A percentile compares a stretch with the other conserved stretches of the same genome.
Conservation (phyloP, 257 asterid species). For the Plectranthus barbatus region DNA sequence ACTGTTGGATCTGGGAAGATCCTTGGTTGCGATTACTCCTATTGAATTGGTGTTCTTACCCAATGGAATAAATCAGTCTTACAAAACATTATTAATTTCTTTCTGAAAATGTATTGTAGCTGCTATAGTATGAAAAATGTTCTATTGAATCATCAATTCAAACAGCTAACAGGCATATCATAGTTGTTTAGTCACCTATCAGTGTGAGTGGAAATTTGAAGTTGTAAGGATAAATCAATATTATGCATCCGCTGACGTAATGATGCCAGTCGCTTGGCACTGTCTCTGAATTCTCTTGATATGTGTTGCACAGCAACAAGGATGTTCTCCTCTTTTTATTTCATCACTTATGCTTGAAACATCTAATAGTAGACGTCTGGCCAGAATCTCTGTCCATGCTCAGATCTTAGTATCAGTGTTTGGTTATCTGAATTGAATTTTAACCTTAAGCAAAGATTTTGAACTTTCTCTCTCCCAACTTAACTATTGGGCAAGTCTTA, state of each 20-base stretch:
- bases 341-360: not conserved
- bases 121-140: not conserved
- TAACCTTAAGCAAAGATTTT: not conserved
- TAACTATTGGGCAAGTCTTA: not conserved
- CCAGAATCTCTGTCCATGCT: not conserved
- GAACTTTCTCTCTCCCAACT: not conserved
- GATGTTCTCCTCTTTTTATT: not conserved
- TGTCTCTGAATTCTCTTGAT: not conserved
- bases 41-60: constrained; percentile 4
- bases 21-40: constrained; percentile 4
- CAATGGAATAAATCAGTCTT: not conserved
- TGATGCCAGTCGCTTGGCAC: not conserved
- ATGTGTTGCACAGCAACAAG: not conserved
- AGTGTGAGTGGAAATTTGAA: not conserved
- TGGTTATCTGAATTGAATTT: not conserved
- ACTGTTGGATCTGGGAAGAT: not conserved
- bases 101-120: not conserved
- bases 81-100: not conserved
- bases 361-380: not conserved
- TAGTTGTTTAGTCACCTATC: not conserved
- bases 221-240: not conserved
- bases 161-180: not conserved
- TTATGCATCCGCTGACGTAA: not conserved
- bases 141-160: not conserved
- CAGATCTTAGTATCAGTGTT: not conserved